These are phyloP conservation scores for Pseudocercospora eumusae DNA, from an alignment of 2,329 filamentous ascomycete genomes.

Conservation along the genomic window DNA sequence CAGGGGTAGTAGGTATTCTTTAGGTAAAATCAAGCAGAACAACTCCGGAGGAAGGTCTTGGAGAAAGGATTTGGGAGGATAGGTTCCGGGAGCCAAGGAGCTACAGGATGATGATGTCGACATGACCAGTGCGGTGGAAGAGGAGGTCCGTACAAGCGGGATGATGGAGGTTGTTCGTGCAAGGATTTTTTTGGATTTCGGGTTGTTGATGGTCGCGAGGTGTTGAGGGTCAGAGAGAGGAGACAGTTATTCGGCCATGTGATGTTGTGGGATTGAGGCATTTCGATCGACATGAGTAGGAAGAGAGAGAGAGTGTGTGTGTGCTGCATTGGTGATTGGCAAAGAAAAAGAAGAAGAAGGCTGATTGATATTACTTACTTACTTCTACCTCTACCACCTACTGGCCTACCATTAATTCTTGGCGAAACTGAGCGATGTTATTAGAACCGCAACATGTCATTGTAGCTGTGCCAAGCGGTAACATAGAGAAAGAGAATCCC, in stretches of 20 bases:
- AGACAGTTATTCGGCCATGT: conserved; percentile 3
- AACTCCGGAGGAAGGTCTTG: conserved; percentile 14
- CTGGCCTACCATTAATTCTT: neutral
- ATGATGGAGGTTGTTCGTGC: neutral
- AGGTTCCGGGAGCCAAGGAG: neutral
- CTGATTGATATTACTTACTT: neutral
- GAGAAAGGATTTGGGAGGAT: neutral
- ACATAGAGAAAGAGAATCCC: neutral
- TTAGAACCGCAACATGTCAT: too few species aligned
- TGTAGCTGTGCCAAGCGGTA: too few species aligned
- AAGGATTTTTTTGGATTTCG: conserved; percentile 2
- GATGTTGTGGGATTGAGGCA: conserved; percentile 9
- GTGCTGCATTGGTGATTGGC: neutral
- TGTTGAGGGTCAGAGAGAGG: neutral
- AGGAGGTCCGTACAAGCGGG: neutral
- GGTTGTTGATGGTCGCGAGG: neutral
- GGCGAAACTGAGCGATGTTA: neutral
- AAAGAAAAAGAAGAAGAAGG: neutral
- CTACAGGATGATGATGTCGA: neutral
- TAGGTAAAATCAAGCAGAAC: conserved; percentile 11
- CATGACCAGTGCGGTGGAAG: neutral
- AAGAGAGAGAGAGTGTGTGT: too few species aligned
- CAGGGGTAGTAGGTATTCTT: conserved; percentile 2
- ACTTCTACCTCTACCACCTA: neutral
- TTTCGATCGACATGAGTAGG: neutral